Base-by-base conservation (phyloP, 768 basidiomycete species). In the Amanita molliuscula region DNA sequence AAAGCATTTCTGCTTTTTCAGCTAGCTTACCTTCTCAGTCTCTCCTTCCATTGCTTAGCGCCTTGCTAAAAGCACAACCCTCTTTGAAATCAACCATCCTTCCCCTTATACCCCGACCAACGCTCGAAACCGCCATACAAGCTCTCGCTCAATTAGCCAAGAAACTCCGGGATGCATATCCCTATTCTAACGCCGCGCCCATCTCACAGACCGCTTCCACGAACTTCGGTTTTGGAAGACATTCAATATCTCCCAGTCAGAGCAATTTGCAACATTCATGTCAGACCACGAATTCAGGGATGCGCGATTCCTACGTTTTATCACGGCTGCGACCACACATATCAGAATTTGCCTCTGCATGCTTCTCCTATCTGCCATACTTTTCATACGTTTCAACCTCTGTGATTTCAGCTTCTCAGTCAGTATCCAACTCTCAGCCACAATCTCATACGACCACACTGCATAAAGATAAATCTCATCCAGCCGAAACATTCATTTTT, bases 91-190 rank as follows among this genome's bases (percentile, higher is more conserved):
- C 80, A 2, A 65, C 76, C 7, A 75, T 92, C 50, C 66, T 92
- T 33, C 80, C 82, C 28, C 70, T 92, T 33, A 88, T 92, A 59
- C 89, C 89, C 45, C 79, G 86, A n/a, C 89, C 89, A 11, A 84
- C 88, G 1, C 68, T 90, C 51, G 83, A 88, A 26, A 81, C 76
- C 26, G 88, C 86, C 8, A 63, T 80, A 25, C 78, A 88, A 57
- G 80, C 81, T 10, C 65, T 92, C 21, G 73, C 75, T 29, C 75
- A 74, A 53, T 81, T 85, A 6, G 77, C 83, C 25, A 79, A 78
- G 67, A 86, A 81, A 61, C 73, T 92, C 35, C 78, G 79, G 35
- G 88, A 91, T 48, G 85, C 88, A 13, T 88, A 86, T 63, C 89
- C 89, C 4, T 92, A 88, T 62, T 88, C 89, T 3, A 81, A 72